Base-by-base conservation (phyloP, 1,284 basidiomycete genomes). In the Mrakiaceae sp. region DNA sequence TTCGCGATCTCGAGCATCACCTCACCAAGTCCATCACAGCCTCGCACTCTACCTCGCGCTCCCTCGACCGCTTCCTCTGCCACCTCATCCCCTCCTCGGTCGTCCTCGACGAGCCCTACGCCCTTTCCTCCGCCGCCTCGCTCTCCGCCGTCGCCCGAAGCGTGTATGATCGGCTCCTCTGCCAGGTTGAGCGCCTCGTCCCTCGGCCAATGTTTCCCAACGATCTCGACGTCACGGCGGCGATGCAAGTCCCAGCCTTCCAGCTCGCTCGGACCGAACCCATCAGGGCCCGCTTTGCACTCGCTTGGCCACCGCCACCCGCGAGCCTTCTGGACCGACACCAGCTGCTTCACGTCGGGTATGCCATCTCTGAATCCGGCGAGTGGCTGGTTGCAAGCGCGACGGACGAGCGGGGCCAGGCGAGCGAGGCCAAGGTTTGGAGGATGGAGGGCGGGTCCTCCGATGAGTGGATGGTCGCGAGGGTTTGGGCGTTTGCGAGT, bases 321-420 rank as follows among this genome's bases (percentile, higher is more conserved):
- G 74, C 87, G 53, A 87, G 87, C 66, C 83, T 89, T 3, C 69
- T 86, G 67, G 85, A 89, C 68, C 79, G 85, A 3, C 81, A 85
- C 67, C 84, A 81, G 2, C 75, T 90, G 55, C 76, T 91, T 54
- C 89, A 92, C 71, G 79, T 90, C 54, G 88, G 82, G 1, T 92
- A 91, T 72, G 62, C 66, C 3, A 69, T 85, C 2, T 84, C 84
- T 10, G 71, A 75, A 5, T 86, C 84, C 67, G 80, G 83, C 5
- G 85, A 84, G 72, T 90, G 88, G 88, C 77, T 89, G 3, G 72
- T 87, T 14, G 83, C 83, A n/a, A 79, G 82, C n/a, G 85, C 83
- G 70, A 76, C 87, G 9, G 89, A 92, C 70, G 83, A 89, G 70
- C 79, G 84, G 5, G 88, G 88, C 4, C 87, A 90, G 72, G 81